phyloP scores from a whole-genome alignment of 108 stramenopile genomes.

The Pseudonitzschia multiseries region DNA sequence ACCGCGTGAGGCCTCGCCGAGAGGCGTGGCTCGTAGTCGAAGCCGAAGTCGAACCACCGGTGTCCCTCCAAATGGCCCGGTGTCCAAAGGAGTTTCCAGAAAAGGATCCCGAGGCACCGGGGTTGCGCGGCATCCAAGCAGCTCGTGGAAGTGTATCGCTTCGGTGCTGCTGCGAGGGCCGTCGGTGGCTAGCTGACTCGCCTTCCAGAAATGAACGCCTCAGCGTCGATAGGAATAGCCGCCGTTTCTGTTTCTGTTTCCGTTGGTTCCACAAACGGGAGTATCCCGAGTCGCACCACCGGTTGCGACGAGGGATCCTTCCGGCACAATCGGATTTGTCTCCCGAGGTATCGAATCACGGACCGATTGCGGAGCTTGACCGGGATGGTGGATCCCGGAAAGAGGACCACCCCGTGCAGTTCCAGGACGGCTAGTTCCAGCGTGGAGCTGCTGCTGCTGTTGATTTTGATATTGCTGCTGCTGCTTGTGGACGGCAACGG shows the following conservation, averaged over 20 bases:
- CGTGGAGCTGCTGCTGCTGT: neutral
- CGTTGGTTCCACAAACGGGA: conserved; percentile 24
- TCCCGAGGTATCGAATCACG: conserved; percentile 63
- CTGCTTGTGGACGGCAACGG: no score
- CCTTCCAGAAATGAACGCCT: no score
- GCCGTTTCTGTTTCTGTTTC: no score
- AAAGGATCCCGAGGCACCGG: no score
- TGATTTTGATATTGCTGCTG: neutral
- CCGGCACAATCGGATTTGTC: conserved; percentile 58
- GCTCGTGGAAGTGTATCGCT: no score
- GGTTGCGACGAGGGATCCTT: conserved; percentile 39
- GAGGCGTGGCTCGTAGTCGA: neutral
- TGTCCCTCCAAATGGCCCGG: no score
- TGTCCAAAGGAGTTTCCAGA: no score
- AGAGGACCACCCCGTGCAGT: conserved; percentile 67
- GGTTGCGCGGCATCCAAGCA: no score
- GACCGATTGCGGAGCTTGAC: conserved; percentile 52
- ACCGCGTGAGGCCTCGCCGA: neutral
- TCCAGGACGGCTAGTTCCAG: conserved; percentile 61
- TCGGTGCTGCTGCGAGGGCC: no score
- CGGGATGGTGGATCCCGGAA: conserved; percentile 69
- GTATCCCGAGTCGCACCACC: conserved; percentile 37
- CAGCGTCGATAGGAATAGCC: no score
- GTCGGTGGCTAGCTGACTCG: no score
- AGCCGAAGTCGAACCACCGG: no score